Evolutionary conservation across 352 stramenopile genomes (phyloP), one percentile per base, ranked within the genome.

Genomic region (Pythium myriotylum): DNA sequence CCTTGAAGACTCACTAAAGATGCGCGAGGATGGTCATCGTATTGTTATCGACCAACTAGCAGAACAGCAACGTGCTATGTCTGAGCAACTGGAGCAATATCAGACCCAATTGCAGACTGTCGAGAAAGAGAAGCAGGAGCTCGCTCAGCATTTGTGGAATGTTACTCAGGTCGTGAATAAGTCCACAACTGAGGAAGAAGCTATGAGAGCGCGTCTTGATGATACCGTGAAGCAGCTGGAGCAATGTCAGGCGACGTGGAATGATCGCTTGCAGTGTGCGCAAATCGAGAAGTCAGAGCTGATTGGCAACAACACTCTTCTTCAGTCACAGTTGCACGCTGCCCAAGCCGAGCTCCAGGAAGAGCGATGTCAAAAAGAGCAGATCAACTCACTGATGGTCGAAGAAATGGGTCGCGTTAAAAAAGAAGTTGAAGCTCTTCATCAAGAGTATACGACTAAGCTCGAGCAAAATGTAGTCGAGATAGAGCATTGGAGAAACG

Each of bases 131-230:
- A 81, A 91, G 40, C 79, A 88, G 26, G 77, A 91, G 14, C 71
- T 91, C 1, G 79, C 74, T 0, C 73, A 84, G 35, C 77, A 91
- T 42, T 57, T 91, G 22, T 89, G 81, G 79, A 78, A 77, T 33
- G 63, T 76, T 13, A 84, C 77, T 0, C 80, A 86, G 47, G 73
- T 82, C 24, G 39, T 87, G 13, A 70, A 87, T 10, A 53, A 70
- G 12, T 39, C 54, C 22, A 70, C 82, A 29, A 49, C 49, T 5
- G 50, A 52, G n/a, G 71, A 79, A 46, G 48, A 71, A 24, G 53
- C 83, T 2, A 41, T 78, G 2, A 64, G 74, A 26, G 40, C 48
- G 20, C 54, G 59, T 46, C 53, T 57, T n/a, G 59, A 62, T 4
- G 29, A 56, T 12, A 27, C 23, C 2, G 39, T 22, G 9, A 45